These are phyloP conservation scores for Candida sojae DNA, from an alignment of 1,139 yeast genomes.

Conservation along the genomic window DNA sequence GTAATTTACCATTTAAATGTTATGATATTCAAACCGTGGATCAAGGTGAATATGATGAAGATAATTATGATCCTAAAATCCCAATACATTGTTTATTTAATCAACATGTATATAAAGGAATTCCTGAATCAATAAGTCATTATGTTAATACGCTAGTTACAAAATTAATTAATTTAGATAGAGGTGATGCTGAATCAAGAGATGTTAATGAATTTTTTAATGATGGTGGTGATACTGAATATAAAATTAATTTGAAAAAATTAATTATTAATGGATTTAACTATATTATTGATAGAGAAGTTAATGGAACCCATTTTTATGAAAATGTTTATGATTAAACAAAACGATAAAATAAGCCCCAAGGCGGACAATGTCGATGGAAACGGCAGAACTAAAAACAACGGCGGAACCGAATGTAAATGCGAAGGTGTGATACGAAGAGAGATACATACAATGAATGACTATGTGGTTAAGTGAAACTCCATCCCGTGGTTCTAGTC, in stretches of 20 bases:
- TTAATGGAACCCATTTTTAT: slow-evolving; percentile 45
- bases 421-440: no score
- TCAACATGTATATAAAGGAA: slow-evolving; percentile 10
- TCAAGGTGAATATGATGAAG: slow-evolving; percentile 43
- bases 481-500: no score
- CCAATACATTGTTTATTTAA: slow-evolving; percentile 19
- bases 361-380: no score
- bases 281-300: slow-evolving; percentile 39
- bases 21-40: slow-evolving; percentile 34
- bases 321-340: slow-evolving; percentile 25
- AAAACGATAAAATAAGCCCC: no score
- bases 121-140: slow-evolving; percentile 33
- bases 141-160: slow-evolving; percentile 33
- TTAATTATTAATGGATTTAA: slow-evolving; percentile 36
- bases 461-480: no score
- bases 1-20: slow-evolving; percentile 36
- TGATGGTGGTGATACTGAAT: slow-evolving; percentile 34
- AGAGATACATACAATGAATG: no score
- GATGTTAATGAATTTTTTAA: slow-evolving; percentile 19
- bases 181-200: slow-evolving; percentile 44
- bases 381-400: no score
- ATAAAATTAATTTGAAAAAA: slow-evolving; percentile 23
- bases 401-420: no score
- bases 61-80: slow-evolving; percentile 17
- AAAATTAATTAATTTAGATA: slow-evolving; percentile 32